Evolutionary conservation across 441 rosid species (phyloP).

Genomic region (Isatis lusitanica): DNA sequence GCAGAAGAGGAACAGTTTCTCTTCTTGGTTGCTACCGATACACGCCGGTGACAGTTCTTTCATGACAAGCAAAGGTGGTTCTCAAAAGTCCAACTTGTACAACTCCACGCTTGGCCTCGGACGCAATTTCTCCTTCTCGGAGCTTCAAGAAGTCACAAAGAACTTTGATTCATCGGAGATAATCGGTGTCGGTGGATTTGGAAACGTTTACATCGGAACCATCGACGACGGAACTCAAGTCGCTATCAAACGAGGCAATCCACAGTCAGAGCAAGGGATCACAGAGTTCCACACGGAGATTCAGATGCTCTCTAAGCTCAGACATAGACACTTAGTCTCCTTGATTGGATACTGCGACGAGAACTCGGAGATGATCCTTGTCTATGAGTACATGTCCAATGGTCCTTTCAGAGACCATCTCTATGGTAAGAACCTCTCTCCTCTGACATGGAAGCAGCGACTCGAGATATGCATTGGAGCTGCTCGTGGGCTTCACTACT

Average conservation of each 20-base stretch:
- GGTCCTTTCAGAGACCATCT: slow-evolving; percentile 40
- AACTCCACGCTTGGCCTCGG: slow-evolving; percentile 26
- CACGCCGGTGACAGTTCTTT: slow-evolving; percentile 22
- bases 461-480: slow-evolving; percentile 41
- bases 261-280: slow-evolving; percentile 43
- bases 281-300: slow-evolving; percentile 45
- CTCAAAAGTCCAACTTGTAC: slow-evolving; percentile 18
- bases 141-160: slow-evolving; percentile 41
- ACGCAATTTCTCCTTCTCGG: slow-evolving; percentile 29
- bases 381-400: slow-evolving; percentile 41
- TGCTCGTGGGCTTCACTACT: slow-evolving; percentile 32
- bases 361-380: slow-evolving; percentile 41
- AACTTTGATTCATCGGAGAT: slow-evolving; percentile 31
- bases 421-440: slow-evolving; percentile 10
- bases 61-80: slow-evolving; percentile 17
- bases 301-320: slow-evolving; percentile 41
- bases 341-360: slow-evolving; percentile 46
- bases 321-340: slow-evolving; percentile 43
- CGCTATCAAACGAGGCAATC: slow-evolving; percentile 39
- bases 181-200: slow-evolving; percentile 37
- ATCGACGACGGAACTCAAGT: slow-evolving; percentile 30
- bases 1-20: slow-evolving; percentile 38
- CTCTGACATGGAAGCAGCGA: slow-evolving; percentile 39
- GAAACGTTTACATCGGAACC: slow-evolving; percentile 35
- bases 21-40: slow-evolving; percentile 38